Evolutionary conservation across 257 asterid species (phyloP).

Genomic region (Jasminum sambac): DNA sequence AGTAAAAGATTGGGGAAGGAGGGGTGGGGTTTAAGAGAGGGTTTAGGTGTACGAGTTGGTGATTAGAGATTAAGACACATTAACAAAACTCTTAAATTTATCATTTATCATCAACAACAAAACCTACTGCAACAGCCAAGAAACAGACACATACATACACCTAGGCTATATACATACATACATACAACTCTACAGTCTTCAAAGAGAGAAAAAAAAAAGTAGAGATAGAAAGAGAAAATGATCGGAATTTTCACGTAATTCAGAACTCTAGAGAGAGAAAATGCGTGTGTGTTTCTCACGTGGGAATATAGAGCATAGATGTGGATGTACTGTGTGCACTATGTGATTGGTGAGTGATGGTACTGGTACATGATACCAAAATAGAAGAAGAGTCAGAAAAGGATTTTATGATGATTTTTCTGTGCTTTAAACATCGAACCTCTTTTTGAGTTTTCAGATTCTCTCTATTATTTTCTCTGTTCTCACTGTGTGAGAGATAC

Average conservation of each 20-base stretch:
- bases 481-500: conserved; percentile 17
- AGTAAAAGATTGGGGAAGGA: conserved; percentile 19
- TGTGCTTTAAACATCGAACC: conserved; percentile 35
- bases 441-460: conserved; percentile 14
- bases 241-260: conserved; percentile 36
- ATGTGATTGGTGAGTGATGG: conserved; percentile 41
- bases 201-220: conserved; percentile 24
- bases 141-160: conserved; percentile 23
- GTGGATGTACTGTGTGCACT: conserved; percentile 15
- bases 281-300: conserved; percentile 54
- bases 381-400: conserved; percentile 37
- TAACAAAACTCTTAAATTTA: conserved; percentile 58
- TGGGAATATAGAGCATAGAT: conserved; percentile 65
- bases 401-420: conserved; percentile 44
- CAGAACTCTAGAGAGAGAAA: conserved; percentile 30
- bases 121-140: conserved; percentile 38
- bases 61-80: conserved; percentile 84
- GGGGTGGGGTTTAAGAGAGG: conserved; percentile 53
- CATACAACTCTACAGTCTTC: conserved; percentile 14
- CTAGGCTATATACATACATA: no score
- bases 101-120: conserved; percentile 47
- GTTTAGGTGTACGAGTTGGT: conserved; percentile 95
- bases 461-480: conserved; percentile 19
- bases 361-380: conserved; percentile 29
- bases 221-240: conserved; percentile 28